A percentile compares a stretch with the other conserved stretches of the same genome.
Evolutionary conservation across 345 rosid genomes (phyloP).

Genomic region (Eucalyptus dawsonii): DNA sequence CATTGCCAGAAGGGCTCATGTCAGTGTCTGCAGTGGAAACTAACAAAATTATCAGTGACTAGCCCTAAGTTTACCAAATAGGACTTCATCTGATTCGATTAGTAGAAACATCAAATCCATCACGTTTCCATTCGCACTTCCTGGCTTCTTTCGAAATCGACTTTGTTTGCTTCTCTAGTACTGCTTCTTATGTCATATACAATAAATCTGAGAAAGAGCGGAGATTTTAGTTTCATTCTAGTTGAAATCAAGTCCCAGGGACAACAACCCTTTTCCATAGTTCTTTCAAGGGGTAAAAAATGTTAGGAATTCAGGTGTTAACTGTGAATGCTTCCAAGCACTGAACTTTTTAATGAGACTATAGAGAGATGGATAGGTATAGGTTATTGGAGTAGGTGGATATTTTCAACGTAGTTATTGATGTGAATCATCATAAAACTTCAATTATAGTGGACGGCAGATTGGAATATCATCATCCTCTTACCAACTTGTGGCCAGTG

Average conservation of each 20-base stretch:
- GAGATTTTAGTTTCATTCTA: not conserved
- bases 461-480: not conserved
- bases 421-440: not conserved
- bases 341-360: not conserved
- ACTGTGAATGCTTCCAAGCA: not conserved
- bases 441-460: not conserved
- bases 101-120: not conserved
- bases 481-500: not conserved
- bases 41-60: not conserved
- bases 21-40: not conserved
- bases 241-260: not conserved
- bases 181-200: not conserved
- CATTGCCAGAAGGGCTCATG: constrained; percentile 7
- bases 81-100: not conserved
- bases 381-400: not conserved
- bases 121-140: not conserved
- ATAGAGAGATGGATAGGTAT: not conserved
- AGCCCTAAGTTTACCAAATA: not conserved
- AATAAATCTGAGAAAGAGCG: not conserved
- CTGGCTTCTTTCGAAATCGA: not conserved
- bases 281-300: not conserved
- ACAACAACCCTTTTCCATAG: not conserved
- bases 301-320: not conserved
- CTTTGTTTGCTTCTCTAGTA: not conserved
- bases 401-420: not conserved